phyloP scores from a whole-genome alignment of 371 early-diverging fungal species.

The Basidiobolus meristosporus region DNA sequence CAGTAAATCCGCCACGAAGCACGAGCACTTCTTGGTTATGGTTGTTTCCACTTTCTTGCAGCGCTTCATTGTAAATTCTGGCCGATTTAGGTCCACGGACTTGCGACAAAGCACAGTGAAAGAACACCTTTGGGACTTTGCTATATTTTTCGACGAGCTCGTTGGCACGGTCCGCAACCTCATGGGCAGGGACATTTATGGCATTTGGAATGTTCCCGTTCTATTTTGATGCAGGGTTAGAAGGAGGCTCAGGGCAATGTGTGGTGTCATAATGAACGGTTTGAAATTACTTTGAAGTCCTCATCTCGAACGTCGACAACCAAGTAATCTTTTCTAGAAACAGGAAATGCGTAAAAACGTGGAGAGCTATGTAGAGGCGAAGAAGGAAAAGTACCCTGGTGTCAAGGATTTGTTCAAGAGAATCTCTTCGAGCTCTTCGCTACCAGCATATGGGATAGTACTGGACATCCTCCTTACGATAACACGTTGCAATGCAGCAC shows the following conservation, averaged over 20 bases:
- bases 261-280: not conserved
- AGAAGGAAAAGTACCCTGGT: too few relatives aligned
- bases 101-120: constrained; percentile 77
- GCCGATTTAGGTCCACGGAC: constrained; percentile 74
- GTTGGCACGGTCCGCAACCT: constrained; percentile 24
- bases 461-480: too few relatives aligned
- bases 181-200: constrained; percentile 48
- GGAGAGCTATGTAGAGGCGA: too few relatives aligned
- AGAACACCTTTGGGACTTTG: constrained; percentile 42
- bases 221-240: constrained; percentile 10
- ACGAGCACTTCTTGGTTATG: constrained; percentile 26
- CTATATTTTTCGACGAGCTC: constrained; percentile 22
- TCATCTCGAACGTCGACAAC: constrained; percentile 66
- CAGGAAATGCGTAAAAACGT: too few relatives aligned
- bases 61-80: constrained; percentile 36
- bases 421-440: too few relatives aligned
- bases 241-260: not conserved
- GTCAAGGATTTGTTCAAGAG: too few relatives aligned
- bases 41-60: constrained; percentile 9
- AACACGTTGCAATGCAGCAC: too few relatives aligned
- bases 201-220: constrained; percentile 71
- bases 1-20: constrained; percentile 46
- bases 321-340: constrained; percentile 33
- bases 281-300: constrained; percentile 33
- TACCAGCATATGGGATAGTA: too few relatives aligned